These are phyloP conservation scores for Teratosphaeria epicoccoides DNA, from an alignment of 2,329 filamentous ascomycete genomes.

Conservation along the genomic window DNA sequence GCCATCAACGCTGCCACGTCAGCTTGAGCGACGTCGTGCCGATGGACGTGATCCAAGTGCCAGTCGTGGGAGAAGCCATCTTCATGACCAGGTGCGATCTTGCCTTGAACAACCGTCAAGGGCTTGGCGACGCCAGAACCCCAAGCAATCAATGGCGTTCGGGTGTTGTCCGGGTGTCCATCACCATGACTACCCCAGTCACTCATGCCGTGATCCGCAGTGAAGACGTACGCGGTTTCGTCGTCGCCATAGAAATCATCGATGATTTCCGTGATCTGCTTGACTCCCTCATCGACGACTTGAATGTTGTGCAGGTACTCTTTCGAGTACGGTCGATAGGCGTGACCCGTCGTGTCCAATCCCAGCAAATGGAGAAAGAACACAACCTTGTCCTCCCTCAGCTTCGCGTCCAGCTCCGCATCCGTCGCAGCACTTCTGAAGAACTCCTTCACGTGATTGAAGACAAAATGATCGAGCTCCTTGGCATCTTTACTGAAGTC, in stretches of 20 bases:
- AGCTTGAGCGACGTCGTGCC: conserved; percentile 87
- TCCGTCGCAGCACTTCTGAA: conserved; percentile 74
- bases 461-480: conserved; percentile 85
- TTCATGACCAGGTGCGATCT: conserved; percentile 67
- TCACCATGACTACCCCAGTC: conserved; percentile 99
- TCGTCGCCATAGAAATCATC: conserved; percentile 73
- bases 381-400: conserved; percentile 76
- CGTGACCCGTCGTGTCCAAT: conserved; percentile 81
- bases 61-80: conserved; percentile 80
- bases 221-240: conserved; percentile 91
- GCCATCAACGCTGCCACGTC: conserved; percentile 95
- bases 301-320: conserved; percentile 95
- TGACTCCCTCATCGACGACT: conserved; percentile 80
- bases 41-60: conserved; percentile 66
- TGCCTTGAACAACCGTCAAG: conserved; percentile 41
- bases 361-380: conserved; percentile 94
- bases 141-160: conserved; percentile 87
- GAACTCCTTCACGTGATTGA: conserved; percentile 79
- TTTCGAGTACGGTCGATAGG: conserved; percentile 79
- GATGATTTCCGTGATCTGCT: conserved; percentile 70
- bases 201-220: conserved; percentile 97
- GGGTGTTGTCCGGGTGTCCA: conserved; percentile 91
- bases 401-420: conserved; percentile 56
- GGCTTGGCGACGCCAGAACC: conserved; percentile 81
- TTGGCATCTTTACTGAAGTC: conserved; percentile 79